A percentile compares a stretch with the other conserved stretches of the same genome.
Conservation (phyloP, 257 asterid genomes). For the Lycium barbarum region DNA sequence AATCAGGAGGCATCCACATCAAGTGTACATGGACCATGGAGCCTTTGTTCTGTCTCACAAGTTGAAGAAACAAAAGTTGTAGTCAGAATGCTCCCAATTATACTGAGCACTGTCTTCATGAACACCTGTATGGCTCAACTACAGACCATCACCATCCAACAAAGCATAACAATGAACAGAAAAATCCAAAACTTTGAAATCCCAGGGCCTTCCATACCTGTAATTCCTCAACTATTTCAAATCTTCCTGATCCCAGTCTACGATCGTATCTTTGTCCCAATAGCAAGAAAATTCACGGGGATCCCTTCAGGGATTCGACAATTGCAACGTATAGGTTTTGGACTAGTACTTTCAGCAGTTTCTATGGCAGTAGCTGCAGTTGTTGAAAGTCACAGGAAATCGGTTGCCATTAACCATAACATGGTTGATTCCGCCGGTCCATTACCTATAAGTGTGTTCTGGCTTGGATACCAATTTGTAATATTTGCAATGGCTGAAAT, state of each 20-base stretch:
- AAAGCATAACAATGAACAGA: conserved; percentile 68
- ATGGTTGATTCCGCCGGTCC: conserved; percentile 65
- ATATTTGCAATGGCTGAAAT: conserved; percentile 63
- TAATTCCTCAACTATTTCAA: conserved; percentile 59
- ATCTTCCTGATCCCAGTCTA: conserved; percentile 33
- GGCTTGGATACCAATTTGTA: conserved; percentile 62
- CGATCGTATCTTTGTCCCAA: conserved; percentile 35
- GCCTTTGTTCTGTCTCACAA: conserved; percentile 61
- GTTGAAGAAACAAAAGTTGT: conserved; percentile 78
- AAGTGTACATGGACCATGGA: conserved; percentile 50
- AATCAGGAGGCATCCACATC: conserved; percentile 34
- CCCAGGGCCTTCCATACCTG: conserved; percentile 71
- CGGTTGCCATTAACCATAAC: conserved; percentile 49
- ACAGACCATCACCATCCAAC: conserved; percentile 78
- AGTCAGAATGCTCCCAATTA: conserved; percentile 68
- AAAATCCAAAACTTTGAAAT: conserved; percentile 56
- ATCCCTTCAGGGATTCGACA: conserved; percentile 37
- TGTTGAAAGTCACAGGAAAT: conserved; percentile 36
- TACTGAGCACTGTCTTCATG: conserved; percentile 74
- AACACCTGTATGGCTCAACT: conserved; percentile 83
- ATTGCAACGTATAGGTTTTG: conserved; percentile 36
- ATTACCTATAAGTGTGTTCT: conserved; percentile 66
- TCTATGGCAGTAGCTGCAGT: conserved; percentile 25
- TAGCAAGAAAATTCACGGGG: conserved; percentile 31
- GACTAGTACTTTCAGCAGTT: conserved; percentile 16